Percentiles rank a stretch among this genome's conserved stretches.
phyloP scores from a whole-genome alignment of 257 asterid genomes.

The Rauvolfia tetraphylla region DNA sequence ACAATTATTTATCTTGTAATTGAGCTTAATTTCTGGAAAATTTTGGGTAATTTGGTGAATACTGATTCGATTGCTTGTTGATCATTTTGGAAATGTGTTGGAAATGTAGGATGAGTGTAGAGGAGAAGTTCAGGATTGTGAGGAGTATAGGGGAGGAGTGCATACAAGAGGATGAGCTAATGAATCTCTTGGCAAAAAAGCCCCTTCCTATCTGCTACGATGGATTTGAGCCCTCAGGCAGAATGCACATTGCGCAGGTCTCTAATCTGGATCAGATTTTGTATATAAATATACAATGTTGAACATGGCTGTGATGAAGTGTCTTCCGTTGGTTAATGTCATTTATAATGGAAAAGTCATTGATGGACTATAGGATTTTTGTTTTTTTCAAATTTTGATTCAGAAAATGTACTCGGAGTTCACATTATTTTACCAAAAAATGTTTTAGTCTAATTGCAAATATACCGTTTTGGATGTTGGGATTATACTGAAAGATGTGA shows the following conservation, averaged over 20 bases:
- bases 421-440: not conserved
- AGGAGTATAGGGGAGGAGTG: conserved; percentile 93
- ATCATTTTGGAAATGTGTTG: not conserved
- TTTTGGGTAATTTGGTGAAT: too few relatives aligned
- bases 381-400: too few relatives aligned
- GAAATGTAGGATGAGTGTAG: conserved; percentile 43
- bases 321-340: not conserved
- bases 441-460: not conserved
- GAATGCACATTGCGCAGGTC: conserved; percentile 98
- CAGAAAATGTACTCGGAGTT: not conserved
- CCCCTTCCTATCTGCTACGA: conserved; percentile 74
- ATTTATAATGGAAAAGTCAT: not conserved
- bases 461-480: not conserved
- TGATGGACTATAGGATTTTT: too few relatives aligned
- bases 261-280: not conserved
- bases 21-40: not conserved
- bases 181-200: conserved; percentile 59
- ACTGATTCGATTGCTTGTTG: not conserved
- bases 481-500: not conserved
- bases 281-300: not conserved
- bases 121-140: conserved; percentile 55
- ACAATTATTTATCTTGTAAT: not conserved
- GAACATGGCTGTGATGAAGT: not conserved
- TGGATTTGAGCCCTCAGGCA: conserved; percentile 92
- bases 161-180: conserved; percentile 81